phyloP scores from a whole-genome alignment of 2,329 filamentous ascomycete species.

The Camillea tinctor region DNA sequence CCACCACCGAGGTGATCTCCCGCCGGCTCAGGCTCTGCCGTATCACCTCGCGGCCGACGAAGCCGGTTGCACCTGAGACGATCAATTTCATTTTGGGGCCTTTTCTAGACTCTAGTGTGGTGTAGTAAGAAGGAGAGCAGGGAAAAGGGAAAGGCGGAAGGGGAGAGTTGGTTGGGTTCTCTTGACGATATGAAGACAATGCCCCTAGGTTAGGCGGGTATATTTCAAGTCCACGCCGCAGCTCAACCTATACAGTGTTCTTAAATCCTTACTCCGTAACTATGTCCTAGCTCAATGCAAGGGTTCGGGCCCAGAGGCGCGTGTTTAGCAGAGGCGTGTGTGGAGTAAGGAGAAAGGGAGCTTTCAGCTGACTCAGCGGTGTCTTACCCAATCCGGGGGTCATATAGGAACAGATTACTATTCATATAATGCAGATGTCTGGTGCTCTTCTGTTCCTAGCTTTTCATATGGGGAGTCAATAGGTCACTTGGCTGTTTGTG shows the following conservation, averaged over 20 bases:
- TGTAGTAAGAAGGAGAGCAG: not conserved
- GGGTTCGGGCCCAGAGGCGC: not conserved
- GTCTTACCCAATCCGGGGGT: not conserved
- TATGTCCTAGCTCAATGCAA: not conserved
- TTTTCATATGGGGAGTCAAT: not conserved
- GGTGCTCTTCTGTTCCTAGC: too few relatives aligned
- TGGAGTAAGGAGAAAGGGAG: not conserved
- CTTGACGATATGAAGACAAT: too few relatives aligned
- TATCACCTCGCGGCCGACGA: slow-evolving; percentile 42
- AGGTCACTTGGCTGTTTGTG: not conserved
- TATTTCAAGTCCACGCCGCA: too few relatives aligned
- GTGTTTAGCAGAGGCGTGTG: not conserved
- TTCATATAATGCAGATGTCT: too few relatives aligned
- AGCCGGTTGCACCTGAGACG: slow-evolving; percentile 57
- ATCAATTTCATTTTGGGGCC: slow-evolving; percentile 15
- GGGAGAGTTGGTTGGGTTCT: too few relatives aligned
- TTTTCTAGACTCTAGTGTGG: not conserved
- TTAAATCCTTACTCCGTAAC: not conserved
- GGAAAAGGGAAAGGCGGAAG: too few relatives aligned
- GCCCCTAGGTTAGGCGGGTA: too few relatives aligned
- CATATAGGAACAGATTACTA: too few relatives aligned
- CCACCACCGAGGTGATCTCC: slow-evolving; percentile 40
- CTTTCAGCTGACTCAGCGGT: not conserved
- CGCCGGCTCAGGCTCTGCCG: slow-evolving; percentile 40
- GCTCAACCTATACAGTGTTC: too few relatives aligned